These are phyloP conservation scores for Saitozyma podzolica DNA, from an alignment of 768 basidiomycete genomes.

Conservation along the genomic window DNA sequence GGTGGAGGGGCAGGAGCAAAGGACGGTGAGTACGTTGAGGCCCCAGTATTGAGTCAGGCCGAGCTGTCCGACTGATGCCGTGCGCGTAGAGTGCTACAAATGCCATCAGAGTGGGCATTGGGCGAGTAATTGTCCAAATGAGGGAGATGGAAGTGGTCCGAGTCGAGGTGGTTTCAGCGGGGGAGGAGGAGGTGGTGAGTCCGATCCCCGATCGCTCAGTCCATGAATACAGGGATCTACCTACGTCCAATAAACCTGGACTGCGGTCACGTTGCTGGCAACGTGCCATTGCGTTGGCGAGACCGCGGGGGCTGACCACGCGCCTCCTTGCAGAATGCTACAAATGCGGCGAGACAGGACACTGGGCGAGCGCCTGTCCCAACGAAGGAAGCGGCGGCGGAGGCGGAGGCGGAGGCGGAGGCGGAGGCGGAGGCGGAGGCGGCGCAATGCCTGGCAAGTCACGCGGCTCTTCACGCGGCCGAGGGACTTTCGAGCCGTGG, in stretches of 20 bases:
- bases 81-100: constrained; percentile 45
- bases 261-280: constrained; percentile 7
- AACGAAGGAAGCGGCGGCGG: constrained; percentile 12
- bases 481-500: neutral
- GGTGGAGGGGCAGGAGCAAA: constrained; percentile 1
- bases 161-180: constrained; percentile 19
- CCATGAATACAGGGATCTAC: neutral
- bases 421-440: neutral
- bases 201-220: neutral
- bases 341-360: constrained; percentile 47
- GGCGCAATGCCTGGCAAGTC: neutral
- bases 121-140: constrained; percentile 42
- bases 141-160: constrained; percentile 7
- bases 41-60: neutral
- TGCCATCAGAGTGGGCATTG: constrained; percentile 51
- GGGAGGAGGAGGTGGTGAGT: constrained; percentile 1
- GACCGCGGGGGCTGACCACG: neutral
- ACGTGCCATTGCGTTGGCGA: neutral
- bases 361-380: constrained; percentile 43
- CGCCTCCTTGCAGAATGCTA: constrained; percentile 44
- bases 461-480: neutral
- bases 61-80: neutral
- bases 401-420: constrained; percentile 1
- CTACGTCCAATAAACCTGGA: neutral
- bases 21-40: constrained; percentile 12